Conservation (phyloP, 78 protist species). For the Pigoraptor vietnamica region DNA sequence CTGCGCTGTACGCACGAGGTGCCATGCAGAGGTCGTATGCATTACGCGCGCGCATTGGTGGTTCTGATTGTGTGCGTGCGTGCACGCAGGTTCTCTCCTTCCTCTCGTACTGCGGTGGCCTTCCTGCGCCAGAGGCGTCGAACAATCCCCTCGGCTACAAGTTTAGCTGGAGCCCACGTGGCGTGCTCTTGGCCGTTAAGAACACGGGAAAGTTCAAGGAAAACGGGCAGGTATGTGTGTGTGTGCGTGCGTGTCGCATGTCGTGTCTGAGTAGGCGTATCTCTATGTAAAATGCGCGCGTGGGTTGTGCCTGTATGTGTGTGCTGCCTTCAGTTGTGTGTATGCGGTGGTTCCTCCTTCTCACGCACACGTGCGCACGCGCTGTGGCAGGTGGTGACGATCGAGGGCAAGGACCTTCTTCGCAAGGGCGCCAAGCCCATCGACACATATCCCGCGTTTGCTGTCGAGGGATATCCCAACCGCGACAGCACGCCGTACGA, state of each 20-base stretch:
- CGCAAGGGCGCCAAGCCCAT: not conserved
- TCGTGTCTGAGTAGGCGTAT: not conserved
- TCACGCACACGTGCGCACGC: not conserved
- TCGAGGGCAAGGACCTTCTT: constrained; percentile 8
- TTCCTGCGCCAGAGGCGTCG: constrained; percentile 61
- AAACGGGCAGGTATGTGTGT: constrained; percentile 43
- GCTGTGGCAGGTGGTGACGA: not conserved
- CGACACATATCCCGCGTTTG: constrained; percentile 19
- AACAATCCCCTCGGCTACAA: constrained; percentile 75
- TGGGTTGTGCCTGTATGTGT: not conserved
- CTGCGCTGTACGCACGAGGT: too few relatives aligned
- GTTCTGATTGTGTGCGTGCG: not conserved
- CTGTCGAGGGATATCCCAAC: constrained; percentile 67
- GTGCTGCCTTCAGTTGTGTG: not conserved
- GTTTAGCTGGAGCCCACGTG: constrained; percentile 70
- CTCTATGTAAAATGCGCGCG: not conserved
- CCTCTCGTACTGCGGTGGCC: constrained; percentile 51
- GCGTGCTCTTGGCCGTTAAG: constrained; percentile 56
- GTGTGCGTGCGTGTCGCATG: not conserved
- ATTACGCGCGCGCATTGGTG: too few relatives aligned
- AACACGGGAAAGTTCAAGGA: constrained; percentile 42
- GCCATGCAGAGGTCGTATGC: too few relatives aligned
- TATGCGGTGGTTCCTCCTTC: not conserved
- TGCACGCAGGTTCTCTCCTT: not conserved
- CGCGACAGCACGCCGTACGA: constrained; percentile 54